A percentile compares a stretch with the other conserved stretches of the same genome.
These are phyloP conservation scores for Candida sp. DNA, from an alignment of 1,139 yeast genomes.

Conservation along the genomic window DNA sequence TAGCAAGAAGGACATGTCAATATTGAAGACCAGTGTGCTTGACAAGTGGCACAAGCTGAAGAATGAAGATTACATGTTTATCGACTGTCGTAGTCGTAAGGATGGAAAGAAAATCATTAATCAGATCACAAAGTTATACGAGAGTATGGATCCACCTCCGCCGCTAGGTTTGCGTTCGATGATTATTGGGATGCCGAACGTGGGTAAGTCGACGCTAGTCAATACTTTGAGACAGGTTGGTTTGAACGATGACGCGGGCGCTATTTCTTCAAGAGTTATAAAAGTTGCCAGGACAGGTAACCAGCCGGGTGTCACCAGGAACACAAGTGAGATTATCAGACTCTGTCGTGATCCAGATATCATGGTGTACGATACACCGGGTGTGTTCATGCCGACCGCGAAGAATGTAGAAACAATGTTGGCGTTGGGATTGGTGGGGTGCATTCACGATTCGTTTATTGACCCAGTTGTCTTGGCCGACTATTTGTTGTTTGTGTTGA, in stretches of 20 bases:
- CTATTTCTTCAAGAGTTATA: conserved; percentile 39
- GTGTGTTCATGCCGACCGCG: conserved; percentile 83
- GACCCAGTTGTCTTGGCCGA: conserved; percentile 93
- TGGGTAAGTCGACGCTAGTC: conserved; percentile 94
- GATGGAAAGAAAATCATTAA: conserved; percentile 60
- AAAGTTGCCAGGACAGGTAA: conserved; percentile 90
- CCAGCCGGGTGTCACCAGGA: conserved; percentile 89
- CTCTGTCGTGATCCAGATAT: conserved; percentile 68
- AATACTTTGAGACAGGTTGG: conserved; percentile 74
- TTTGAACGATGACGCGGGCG: conserved; percentile 13
- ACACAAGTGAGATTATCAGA: conserved; percentile 77
- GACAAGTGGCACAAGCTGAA: conserved; percentile 56
- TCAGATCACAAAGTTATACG: conserved; percentile 47
- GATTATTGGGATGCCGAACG: conserved; percentile 96
- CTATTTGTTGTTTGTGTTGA: conserved; percentile 74
- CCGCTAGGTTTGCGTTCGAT: conserved; percentile 82
- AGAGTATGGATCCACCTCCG: conserved; percentile 62
- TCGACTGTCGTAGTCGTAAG: conserved; percentile 59
- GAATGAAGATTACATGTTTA: conserved; percentile 57
- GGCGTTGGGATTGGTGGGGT: conserved; percentile 74
- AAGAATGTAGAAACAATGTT: conserved; percentile 74
- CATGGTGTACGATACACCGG: conserved; percentile 89
- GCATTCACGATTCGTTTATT: conserved; percentile 70
- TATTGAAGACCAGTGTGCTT: conserved; percentile 35
- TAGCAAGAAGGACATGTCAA: conserved; percentile 65